Evolutionary conservation across 2,329 filamentous ascomycete genomes (phyloP), one percentile per base, ranked within the genome.

Genomic region (Aspergillus unguis): DNA sequence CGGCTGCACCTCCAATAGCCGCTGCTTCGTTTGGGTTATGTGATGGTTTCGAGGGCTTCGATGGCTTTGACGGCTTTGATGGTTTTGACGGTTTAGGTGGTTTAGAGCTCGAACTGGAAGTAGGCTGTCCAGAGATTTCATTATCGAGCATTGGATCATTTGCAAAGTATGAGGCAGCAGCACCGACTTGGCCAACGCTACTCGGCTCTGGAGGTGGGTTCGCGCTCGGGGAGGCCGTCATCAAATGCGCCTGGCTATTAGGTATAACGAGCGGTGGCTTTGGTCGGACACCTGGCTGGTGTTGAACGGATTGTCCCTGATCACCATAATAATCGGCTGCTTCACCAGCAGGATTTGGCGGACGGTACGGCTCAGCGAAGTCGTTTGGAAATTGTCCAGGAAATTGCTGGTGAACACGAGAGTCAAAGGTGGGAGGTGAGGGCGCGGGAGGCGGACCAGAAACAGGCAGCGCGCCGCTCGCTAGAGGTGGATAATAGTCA

Each of bases 301-400:
- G 65, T 7, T 72, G 64, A 2, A 86, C 82, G 17, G 81, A 84
- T 62, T 85, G 72, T 8, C 83, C 83, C 60, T 82, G 77, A 62
- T 85, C 83, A 40, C 79, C 76, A 64, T 85, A 86, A 65, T 84
- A 86, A 32, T 84, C 81, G 11, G 84, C 77, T 5, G 82, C 82
- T 33, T 75, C 74, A 31, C 83, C 84, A 48, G 76, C 76, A 23
- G 75, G 72, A 37, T 75, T 65, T 51, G 71, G 69, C 48, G 76
- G 75, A 49, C 72, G 68, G 59, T 76, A 79, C 40, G 80, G 75
- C 44, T 71, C 65, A 7, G 78, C 59, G 54, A 69, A 77, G 8
- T 71, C 66, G 5, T 66, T 56, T 11, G 80, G 78, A 52, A 81
- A 74, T 62, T 84, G 81, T 44, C 80, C 80, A 5, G 81, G 82